Evolutionary conservation across 2,329 filamentous ascomycete species (phyloP), one percentile per base, ranked within the genome.

Genomic region (Penicillium sp.): DNA sequence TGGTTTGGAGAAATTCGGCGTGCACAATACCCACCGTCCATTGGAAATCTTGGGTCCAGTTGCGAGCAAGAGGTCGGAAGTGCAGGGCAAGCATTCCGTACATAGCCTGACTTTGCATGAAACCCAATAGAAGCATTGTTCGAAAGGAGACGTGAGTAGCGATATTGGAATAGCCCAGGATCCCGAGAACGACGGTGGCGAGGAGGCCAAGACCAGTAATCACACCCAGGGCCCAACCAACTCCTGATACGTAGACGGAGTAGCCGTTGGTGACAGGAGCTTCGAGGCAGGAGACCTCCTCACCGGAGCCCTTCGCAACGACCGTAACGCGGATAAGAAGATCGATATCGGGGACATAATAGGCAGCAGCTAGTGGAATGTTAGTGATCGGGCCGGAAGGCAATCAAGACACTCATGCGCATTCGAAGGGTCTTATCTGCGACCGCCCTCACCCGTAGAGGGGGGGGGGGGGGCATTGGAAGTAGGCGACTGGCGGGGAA

Each of bases 1-100:
- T 89, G 43, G 81, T 81, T 77, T 97, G 91, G 77, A 97, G 84
- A 72, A 95, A 96, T 14, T 79, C 81, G 42, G 96, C 82, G 46
- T 85, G 84, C 66, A 97, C 95, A 66, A 97, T 91, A 64, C 93
- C 93, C 90, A 97, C 92, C 67, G 89, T 94, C 93, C 93, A 97
- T 71, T 95, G 89, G 78, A 97, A 97, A 75, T 97, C 92, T 76
- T 97, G 92, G 1, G 92, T 96, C 93, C 93, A 97, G 0, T 92
- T 84, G 66, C 90, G 83, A 48, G 95, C 93, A 55, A 96, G 90
- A 0, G 93, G 93, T 4, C 93, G 93, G 46, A 96, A 82, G 39
- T 81, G 80, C 11, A 96, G 87, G 13, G 88, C 84, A 48, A 87
- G 90, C 74, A 96, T 87, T 58, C 92, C 92, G 65, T 95, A 81